Base-by-base conservation (phyloP, 768 basidiomycete species). In the Candolleomyces aberdarensis region DNA sequence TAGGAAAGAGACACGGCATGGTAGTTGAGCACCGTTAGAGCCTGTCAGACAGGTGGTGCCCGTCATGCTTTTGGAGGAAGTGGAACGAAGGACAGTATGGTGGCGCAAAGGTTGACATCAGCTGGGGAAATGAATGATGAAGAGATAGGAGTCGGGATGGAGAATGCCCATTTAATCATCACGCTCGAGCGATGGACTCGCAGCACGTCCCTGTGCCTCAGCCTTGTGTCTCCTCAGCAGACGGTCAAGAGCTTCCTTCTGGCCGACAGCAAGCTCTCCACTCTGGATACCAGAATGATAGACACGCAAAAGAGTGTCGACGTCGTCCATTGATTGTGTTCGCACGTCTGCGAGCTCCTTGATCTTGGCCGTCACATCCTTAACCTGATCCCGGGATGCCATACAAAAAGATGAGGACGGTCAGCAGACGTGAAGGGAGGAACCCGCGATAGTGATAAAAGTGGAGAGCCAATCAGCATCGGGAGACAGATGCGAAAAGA, bases 271-370 rank as follows among this genome's bases (percentile, higher is more conserved):
- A 68, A 99, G 90, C 72, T 92, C 87, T 60, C 97, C 97, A 41
- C 89, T 88, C 70, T 90, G 87, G 73, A 98, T 94, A 39, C 91
- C 94, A 57, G 91, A 90, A 81, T 98, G 95, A 77, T 97, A 98
- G 44, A 98, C 84, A 71, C 97, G 92, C 49, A 99, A 84, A 41
- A 99, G 87, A 36, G 94, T 92, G 76, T 99, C 97, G 62, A 99
- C 97, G 71, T 98, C 96, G 70, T 98, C 96, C 94, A 99, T 98
- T 13, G 92, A 94, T 74, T 99, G 97, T 10, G 96, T 98, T 64
- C 94, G 89, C 58, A 98, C 93, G 69, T 99, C 97, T 10, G 97
- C 97, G 58, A 99, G 88, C 75, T 97, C 95, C 86, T 99, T 99
- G 83, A 98, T 98, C 85, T 97, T 98, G 76, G 90, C 88, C 3